Base-by-base conservation (phyloP, 2,329 filamentous ascomycete genomes). In the Parastagonospora nodorum region DNA sequence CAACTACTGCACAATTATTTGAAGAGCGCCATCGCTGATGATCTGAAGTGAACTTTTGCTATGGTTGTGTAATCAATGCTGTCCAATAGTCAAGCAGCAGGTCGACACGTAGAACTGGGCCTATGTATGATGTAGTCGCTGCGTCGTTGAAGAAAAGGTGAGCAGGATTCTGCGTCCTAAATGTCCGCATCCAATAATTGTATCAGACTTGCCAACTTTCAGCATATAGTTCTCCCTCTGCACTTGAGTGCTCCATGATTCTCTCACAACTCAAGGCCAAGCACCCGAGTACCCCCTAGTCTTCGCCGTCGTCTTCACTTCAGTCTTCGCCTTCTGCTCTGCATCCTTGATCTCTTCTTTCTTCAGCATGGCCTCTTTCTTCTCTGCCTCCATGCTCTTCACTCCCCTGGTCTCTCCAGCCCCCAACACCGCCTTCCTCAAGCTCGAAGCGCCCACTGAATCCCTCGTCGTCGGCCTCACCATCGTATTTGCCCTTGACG, bases 261-360 rank as follows among this genome's bases (percentile, higher is more conserved):
- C 24, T 15, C 39, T n/a, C 30, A 14, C 9, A 5, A 1, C 11
- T 54, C 44, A 55, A 29, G 51, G 51, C 51, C 51, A 55, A 14
- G 51, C 51, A 3, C 51, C 51, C 2, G 43, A 42, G 29, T 55
- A 55, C 8, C 36, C 47, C 32, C 44, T 42, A n/a, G 31, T 19
- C 35, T 33, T 44, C 27, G 24, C 31, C 14, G 12, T 32, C 28
- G 9, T 8, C 10, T 14, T 19, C 12, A 5, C 32, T 2, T n/a
- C 32, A 33, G 32, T 33, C 12, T n/a, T 32, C 12, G 9, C 24
- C 24, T 10, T n/a, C 24, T 10, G 10, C 11, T 15, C 12, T 29
- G 39, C 8, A 29, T 9, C 15, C 39, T 31, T 12, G 12, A 42
- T 5, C 31, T 10, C 30, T 10, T 30, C n/a, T 16, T 8, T 27